phyloP scores from a whole-genome alignment of 179 eudicot genomes.

The Monotropa hypopitys region DNA sequence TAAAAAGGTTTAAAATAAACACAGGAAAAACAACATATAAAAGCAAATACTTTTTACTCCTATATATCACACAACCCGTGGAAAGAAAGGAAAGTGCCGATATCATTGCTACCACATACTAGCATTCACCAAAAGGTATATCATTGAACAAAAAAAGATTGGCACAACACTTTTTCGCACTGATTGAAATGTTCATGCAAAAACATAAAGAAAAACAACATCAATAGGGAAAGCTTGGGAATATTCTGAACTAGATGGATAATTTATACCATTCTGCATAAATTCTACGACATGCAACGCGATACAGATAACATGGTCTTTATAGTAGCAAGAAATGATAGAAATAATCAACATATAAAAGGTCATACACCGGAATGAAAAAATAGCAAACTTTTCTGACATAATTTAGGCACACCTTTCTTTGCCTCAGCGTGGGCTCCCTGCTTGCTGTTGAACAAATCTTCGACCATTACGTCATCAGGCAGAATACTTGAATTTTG shows the following conservation, averaged over 20 bases:
- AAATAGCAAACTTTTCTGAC: background rate
- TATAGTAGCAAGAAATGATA: background rate
- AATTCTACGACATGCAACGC: background rate
- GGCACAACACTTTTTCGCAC: background rate
- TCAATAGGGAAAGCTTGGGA: background rate
- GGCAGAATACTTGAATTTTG: slow-evolving; percentile 12
- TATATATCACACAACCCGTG: background rate
- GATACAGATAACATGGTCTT: background rate
- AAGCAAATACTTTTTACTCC: background rate
- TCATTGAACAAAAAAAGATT: background rate
- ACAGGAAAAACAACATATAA: background rate
- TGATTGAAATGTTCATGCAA: background rate
- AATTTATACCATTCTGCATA: background rate
- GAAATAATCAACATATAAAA: background rate
- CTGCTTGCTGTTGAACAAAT: slow-evolving; percentile 11
- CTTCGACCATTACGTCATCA: slow-evolving; percentile 12
- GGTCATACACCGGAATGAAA: background rate
- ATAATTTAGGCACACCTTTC: slow-evolving; percentile 32
- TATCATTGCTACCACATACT: background rate
- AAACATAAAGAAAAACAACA: background rate
- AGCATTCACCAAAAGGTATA: background rate
- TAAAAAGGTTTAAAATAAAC: no score
- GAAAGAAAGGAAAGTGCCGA: background rate
- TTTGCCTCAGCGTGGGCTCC: slow-evolving; percentile 17
- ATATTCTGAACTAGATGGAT: background rate